phyloP scores from a whole-genome alignment of 768 basidiomycete species.

The Russula brevipes region DNA sequence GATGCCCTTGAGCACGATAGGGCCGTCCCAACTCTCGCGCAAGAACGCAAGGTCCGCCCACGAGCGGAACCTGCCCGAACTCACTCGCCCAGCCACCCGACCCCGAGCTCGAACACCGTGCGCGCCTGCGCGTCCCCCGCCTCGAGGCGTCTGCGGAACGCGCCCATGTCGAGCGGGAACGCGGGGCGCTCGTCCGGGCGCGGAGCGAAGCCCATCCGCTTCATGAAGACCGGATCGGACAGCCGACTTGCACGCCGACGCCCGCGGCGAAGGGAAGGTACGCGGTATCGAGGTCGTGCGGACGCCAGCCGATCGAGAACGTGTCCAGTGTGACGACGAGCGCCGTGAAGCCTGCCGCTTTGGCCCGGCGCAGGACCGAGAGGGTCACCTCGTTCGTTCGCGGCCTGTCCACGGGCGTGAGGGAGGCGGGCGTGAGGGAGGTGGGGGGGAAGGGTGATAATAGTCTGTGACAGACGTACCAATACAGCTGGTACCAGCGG shows the following conservation, averaged over 20 bases:
- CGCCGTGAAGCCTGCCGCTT: constrained; percentile 58
- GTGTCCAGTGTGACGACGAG: constrained; percentile 81
- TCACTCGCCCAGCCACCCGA: constrained; percentile 55
- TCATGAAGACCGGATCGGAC: constrained; percentile 79
- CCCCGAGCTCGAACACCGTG: constrained; percentile 45
- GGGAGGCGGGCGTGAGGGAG: not conserved
- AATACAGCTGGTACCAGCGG: constrained; percentile 82
- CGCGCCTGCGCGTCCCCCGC: constrained; percentile 46
- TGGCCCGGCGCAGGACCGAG: constrained; percentile 62
- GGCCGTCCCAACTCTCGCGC: constrained; percentile 71
- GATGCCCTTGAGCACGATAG: constrained; percentile 73
- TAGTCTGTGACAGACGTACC: constrained; percentile 39
- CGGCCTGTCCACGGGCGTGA: constrained; percentile 46
- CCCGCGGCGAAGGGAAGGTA: constrained; percentile 67
- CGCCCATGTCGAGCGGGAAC: constrained; percentile 57
- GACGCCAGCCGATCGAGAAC: constrained; percentile 67
- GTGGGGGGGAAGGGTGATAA: not conserved
- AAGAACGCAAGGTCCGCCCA: constrained; percentile 73
- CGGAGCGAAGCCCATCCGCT: constrained; percentile 43
- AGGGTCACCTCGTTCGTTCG: constrained; percentile 51
- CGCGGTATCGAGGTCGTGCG: constrained; percentile 59
- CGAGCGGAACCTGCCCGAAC: constrained; percentile 54
- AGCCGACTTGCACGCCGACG: constrained; percentile 59
- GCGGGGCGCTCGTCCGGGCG: constrained; percentile 36
- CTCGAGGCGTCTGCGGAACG: constrained; percentile 38